Conservation (phyloP, 2,329 filamentous ascomycete species). For the Claviceps paspali region DNA sequence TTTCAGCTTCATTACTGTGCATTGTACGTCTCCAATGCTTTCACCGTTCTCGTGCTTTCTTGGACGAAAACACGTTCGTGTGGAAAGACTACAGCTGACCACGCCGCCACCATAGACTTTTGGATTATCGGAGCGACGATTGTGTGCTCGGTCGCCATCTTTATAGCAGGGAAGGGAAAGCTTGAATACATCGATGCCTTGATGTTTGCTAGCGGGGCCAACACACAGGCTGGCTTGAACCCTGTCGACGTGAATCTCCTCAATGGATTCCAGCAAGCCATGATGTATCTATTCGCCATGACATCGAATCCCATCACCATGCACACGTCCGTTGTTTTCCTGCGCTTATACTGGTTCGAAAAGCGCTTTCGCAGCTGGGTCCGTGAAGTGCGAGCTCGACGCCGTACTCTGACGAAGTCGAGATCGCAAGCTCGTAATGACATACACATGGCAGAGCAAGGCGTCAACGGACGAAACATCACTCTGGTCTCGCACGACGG, state of each 20-base stretch:
- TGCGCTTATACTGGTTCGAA: constrained; percentile 96
- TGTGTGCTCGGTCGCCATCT: constrained; percentile 64
- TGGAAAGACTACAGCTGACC: neutral
- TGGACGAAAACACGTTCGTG: no score
- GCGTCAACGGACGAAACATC: constrained; percentile 52
- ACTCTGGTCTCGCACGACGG: constrained; percentile 46
- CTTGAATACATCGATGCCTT: constrained; percentile 75
- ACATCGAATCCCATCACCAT: constrained; percentile 72
- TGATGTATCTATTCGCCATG: constrained; percentile 57
- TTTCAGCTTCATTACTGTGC: constrained; percentile 69
- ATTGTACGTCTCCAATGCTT: constrained; percentile 41
- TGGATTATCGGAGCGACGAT: constrained; percentile 67
- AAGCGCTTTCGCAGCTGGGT: constrained; percentile 83
- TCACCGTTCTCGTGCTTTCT: neutral
- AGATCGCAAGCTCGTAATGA: constrained; percentile 34
- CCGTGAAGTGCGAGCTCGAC: constrained; percentile 50
- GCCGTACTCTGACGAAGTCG: constrained; percentile 49
- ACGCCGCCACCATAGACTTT: constrained; percentile 37
- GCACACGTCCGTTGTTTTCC: constrained; percentile 73
- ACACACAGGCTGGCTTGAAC: constrained; percentile 89
- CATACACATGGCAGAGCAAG: constrained; percentile 36
- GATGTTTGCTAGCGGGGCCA: constrained; percentile 70
- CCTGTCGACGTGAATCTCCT: constrained; percentile 54
- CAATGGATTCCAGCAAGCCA: constrained; percentile 57
- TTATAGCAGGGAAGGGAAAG: constrained; percentile 37